Conservation (phyloP, 2,329 filamentous ascomycete species). For the Aspergillus persii region DNA sequence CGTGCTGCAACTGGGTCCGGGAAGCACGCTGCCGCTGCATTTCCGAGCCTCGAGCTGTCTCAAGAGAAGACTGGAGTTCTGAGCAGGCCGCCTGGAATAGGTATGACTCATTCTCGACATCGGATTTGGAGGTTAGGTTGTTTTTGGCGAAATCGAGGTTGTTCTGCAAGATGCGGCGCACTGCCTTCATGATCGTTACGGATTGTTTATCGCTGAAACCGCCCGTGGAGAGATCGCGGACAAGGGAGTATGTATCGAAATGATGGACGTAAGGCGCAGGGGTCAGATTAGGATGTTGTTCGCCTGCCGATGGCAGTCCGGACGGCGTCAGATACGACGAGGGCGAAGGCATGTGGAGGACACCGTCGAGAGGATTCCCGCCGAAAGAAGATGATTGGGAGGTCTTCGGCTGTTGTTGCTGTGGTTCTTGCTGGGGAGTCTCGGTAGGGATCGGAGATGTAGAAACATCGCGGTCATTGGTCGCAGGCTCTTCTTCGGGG, state of each 20-base stretch:
- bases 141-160: constrained; percentile 80
- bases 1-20: constrained; percentile 82
- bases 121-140: constrained; percentile 81
- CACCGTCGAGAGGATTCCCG: constrained; percentile 37
- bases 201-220: constrained; percentile 74
- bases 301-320: constrained; percentile 26
- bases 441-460: not conserved
- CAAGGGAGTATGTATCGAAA: constrained; percentile 91
- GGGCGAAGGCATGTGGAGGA: constrained; percentile 43
- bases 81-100: constrained; percentile 91
- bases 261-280: constrained; percentile 85
- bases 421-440: constrained; percentile 9
- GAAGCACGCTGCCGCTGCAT: constrained; percentile 81
- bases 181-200: constrained; percentile 86
- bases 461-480: constrained; percentile 15
- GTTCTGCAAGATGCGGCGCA: constrained; percentile 70
- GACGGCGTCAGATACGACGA: constrained; percentile 33
- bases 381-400: constrained; percentile 4
- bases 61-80: constrained; percentile 83
- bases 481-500: constrained; percentile 19
- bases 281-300: constrained; percentile 62
- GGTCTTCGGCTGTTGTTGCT: constrained; percentile 15
- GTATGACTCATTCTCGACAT: constrained; percentile 93
- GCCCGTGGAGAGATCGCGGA: constrained; percentile 70
- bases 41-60: constrained; percentile 70